Evolutionary conservation across 371 early-diverging fungal species (phyloP), one percentile per base, ranked within the genome.

Genomic region (Mortierella sp.): DNA sequence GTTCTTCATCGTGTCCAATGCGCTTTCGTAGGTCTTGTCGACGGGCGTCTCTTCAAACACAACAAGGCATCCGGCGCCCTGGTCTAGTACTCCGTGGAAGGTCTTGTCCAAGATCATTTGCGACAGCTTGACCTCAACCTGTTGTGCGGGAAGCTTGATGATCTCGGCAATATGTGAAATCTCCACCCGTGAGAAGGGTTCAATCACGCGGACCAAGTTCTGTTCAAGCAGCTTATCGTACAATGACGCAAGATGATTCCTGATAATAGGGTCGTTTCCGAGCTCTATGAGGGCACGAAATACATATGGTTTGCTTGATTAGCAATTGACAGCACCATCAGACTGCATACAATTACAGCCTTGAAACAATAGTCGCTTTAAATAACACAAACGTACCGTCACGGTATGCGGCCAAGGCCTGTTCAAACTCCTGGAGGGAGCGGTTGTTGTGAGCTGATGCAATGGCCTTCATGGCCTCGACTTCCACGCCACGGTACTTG

Each of bases 51-150:
- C 98, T 44, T 99, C 98, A 91, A 98, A 99, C 6, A 99, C 94
- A 76, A 97, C 95, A 82, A 99, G 87, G 79, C 96, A 96, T 24
- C 98, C 98, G 34, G 96, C 97, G 34, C 98, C 98, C 90, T 99
- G 99, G 86, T 99, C 99, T 77, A 99, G 90, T 80, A 99, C 97
- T 58, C 99, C 99, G 76, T 93, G 91, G 88, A 99, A 96, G 26
- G 96, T 96, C 89, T 97, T 95, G 91, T 99, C 99, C 83, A 99
- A 91, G 82, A 99, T 99, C 99, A 99, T 99, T 88, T 99, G 98
- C 75, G 98, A 97, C 65, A 99, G 91, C 92, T 98, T 99, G 68
- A 93, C 91, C 85, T 99, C 99, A 14, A 99, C 99, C 80, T 97
- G 96, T 42, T 91, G 90, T 74, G 96, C 94, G 11, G 98, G 97